Percentiles rank a stretch among this genome's conserved stretches.
phyloP scores from a whole-genome alignment of 2,329 filamentous ascomycete genomes.

The Neophaeococcomyces aloes region DNA sequence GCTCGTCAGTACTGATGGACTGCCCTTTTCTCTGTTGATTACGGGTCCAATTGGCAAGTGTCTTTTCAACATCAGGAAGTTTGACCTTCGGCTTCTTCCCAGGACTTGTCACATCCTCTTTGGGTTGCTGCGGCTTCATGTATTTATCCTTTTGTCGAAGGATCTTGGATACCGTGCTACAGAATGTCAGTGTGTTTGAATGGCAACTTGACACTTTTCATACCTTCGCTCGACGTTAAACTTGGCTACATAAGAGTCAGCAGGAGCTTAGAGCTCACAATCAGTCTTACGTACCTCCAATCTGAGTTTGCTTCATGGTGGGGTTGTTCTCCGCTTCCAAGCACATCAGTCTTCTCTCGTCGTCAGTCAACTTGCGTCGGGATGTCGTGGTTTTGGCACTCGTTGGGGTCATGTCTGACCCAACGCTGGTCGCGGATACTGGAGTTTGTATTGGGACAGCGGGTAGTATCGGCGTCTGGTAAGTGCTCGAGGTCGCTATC shows the following conservation, averaged over 20 bases:
- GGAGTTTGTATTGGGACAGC: constrained; percentile 43
- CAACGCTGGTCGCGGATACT: constrained; percentile 32
- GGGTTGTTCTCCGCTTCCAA: constrained; percentile 86
- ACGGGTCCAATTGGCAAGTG: constrained; percentile 74
- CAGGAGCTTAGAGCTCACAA: constrained; percentile 10
- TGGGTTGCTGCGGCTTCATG: constrained; percentile 53
- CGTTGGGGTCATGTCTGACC: constrained; percentile 29
- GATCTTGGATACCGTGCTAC: constrained; percentile 96
- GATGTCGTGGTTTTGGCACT: constrained; percentile 42
- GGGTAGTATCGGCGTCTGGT: constrained; percentile 50
- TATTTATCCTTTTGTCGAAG: constrained; percentile 91
- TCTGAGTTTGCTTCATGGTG: constrained; percentile 86
- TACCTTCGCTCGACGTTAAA: constrained; percentile 98
- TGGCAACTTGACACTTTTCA: constrained; percentile 18
- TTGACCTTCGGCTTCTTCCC: constrained; percentile 76
- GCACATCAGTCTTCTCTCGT: constrained; percentile 87
- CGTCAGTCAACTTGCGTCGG: constrained; percentile 79
- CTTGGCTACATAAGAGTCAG: constrained; percentile 47
- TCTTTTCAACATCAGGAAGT: constrained; percentile 82
- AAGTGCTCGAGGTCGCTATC: constrained; percentile 53
- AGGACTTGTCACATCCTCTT: constrained; percentile 64
- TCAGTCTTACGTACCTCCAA: constrained; percentile 55
- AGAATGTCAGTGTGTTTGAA: constrained; percentile 14
- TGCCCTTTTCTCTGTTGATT: constrained; percentile 66
- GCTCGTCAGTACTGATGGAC: constrained; percentile 19